Evolutionary conservation across 164 flowering plant species (phyloP), one percentile per base, ranked within the genome.

Genomic region (Annona cherimola): DNA sequence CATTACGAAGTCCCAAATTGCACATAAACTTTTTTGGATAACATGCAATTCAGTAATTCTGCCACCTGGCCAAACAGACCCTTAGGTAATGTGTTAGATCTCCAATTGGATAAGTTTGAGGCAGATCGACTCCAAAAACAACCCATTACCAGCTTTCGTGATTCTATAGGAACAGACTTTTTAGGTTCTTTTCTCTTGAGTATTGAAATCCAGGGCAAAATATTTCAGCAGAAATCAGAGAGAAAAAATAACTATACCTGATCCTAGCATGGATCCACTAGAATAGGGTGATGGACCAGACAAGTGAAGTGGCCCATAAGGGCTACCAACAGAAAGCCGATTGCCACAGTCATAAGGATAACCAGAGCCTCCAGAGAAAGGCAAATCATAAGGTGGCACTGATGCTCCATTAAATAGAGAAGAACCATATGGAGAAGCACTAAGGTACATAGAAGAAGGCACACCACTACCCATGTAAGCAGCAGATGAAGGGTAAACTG

Each of bases 301-400:
- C 76, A 93, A 69, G 79, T 84, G 97, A 72, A 96, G 67, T 12
- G 93, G 89, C 66, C 95, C 82, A 68, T 84, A 95, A 54, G 97
- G 99, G 81, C 92, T 91, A 44, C 96, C 95, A 20, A 88, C 84
- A 79, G 97, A 82, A 73, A 89, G 74, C 18, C 99, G 94, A 75
- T 69, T 83, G 26, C 85, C 87, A 73, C 90, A 93, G 65, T 90
- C 91, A 73, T 90, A 90, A 74, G 81, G 98, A 81, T 96, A 93
- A 42, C 89, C 88, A 18, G 99, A 84, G 62, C 95, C 91, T 64
- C 94, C 97, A 74, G 97, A 78, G 71, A 84, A 95, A 42, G 97
- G 90, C 73, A 83, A 87, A 73, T 93, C 92, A 78, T 91, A 93
- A 1, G 94, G 94, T 71, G 76, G 92, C 68, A 91, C 68, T 42